Conservation (phyloP, 2,329 filamentous ascomycete species). For the Xylaria sp. region DNA sequence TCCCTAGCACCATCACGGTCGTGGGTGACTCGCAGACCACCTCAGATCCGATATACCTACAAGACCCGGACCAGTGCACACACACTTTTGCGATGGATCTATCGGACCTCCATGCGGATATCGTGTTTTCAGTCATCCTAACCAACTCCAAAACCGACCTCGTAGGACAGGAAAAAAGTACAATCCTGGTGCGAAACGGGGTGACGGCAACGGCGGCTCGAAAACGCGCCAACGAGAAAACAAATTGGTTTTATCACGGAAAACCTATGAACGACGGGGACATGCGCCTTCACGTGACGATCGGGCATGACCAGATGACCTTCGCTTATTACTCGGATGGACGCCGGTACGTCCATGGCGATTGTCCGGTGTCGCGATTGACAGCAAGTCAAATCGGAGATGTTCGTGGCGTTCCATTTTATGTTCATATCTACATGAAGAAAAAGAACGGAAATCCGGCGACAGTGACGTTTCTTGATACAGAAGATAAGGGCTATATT, state of each 20-base stretch:
- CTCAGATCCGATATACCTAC: conserved; percentile 25
- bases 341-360: conserved; percentile 26
- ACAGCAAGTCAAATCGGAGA: conserved; percentile 23
- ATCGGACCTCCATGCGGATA: conserved; percentile 20
- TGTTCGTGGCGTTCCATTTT: conserved; percentile 25
- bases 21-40: neutral
- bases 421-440: conserved; percentile 26
- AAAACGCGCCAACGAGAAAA: conserved; percentile 11
- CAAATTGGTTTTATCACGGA: conserved; percentile 32
- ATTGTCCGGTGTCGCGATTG: conserved; percentile 32
- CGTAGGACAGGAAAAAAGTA: conserved; percentile 14
- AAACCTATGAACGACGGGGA: conserved; percentile 34
- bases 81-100: conserved; percentile 29
- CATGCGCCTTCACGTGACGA: conserved; percentile 31
- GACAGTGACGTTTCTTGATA: conserved; percentile 21
- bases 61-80: neutral
- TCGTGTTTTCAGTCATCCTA: conserved; percentile 29
- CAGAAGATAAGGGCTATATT: conserved; percentile 22
- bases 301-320: conserved; percentile 31
- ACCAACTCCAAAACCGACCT: conserved; percentile 21
- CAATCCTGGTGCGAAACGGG: conserved; percentile 31
- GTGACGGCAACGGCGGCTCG: conserved; percentile 32
- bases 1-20: conserved; percentile 18
- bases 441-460: conserved; percentile 2
- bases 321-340: conserved; percentile 27